Conservation (phyloP, 148 eudicot species). For the Persicaria tinctoria region DNA sequence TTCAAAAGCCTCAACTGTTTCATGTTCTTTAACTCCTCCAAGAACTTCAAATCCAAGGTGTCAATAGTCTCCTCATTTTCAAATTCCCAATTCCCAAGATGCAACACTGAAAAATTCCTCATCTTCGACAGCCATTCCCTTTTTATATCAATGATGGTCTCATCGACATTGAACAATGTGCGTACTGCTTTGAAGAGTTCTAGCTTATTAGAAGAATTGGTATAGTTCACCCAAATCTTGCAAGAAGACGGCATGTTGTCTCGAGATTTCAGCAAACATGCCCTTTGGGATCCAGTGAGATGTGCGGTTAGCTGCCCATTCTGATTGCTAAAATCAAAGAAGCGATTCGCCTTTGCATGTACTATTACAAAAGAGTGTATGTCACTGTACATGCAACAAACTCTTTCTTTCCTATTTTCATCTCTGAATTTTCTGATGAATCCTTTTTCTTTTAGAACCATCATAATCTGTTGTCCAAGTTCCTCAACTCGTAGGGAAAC, state of each 20-base stretch:
- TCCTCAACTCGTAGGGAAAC: not conserved
- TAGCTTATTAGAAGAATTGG: not conserved
- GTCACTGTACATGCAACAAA: not conserved
- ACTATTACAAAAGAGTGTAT: not conserved
- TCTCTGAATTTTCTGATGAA: not conserved
- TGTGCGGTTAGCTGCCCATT: not conserved
- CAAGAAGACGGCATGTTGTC: not conserved
- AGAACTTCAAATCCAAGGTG: conserved; percentile 10
- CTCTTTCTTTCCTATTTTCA: not conserved
- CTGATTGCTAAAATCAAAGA: not conserved
- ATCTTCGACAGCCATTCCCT: conserved; percentile 25
- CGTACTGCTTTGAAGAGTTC: not conserved
- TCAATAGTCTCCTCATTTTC: not conserved
- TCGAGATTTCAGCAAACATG: not conserved
- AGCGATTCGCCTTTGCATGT: not conserved
- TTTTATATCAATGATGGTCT: conserved; percentile 20
- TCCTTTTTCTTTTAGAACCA: not conserved
- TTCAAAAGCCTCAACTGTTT: conserved; percentile 31
- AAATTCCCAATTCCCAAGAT: conserved; percentile 42
- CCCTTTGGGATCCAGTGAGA: not conserved
- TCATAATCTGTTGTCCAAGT: not conserved
- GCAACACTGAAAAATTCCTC: conserved; percentile 29
- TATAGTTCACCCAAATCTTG: not conserved
- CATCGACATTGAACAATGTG: conserved; percentile 27
- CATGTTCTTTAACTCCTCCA: conserved; percentile 22